Base-by-base conservation (phyloP, 2,329 filamentous ascomycete species). In the Fusarium brachygibbosum region DNA sequence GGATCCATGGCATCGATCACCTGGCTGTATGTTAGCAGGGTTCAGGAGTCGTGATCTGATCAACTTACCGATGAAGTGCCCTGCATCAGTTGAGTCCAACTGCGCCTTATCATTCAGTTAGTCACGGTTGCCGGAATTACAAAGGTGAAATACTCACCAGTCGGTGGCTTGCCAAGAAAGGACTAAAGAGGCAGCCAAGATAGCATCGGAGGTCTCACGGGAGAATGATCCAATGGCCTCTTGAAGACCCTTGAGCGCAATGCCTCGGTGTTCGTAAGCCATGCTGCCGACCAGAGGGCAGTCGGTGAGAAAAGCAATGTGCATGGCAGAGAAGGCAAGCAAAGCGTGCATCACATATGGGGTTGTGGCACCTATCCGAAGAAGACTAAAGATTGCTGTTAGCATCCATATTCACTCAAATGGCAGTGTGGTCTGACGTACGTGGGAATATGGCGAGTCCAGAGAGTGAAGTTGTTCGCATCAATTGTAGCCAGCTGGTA, bases 131-230 rank as follows among this genome's bases (percentile, higher is more conserved):
- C 35, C 38, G 45, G 13, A 29, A 42, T 40, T 35, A 17, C 34
- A 34, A 28, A 35, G 58, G 37, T n/a, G 23, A 35, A 49, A 23
- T 28, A 58, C 90, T 85, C 86, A 97, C 95, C 94, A 98, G 83
- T 98, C 95, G 63, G 91, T 96, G 58, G 93, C 93, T 82, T 98
- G 95, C 94, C 96, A 98, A 37, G 94, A 97, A 50, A 99, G 86
- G 48, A 98, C 87, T 44, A 98, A 89, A 28, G 95, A 98, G 32
- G 94, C 93, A 28, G 94, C 95, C 56, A 99, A 86, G 66, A 98
- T 91, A 42, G 94, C 94, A 80, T 99, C 95, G 3, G 93, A 95
- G 65, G 94, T 97, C 53, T 91, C 89, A 73, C 89, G 90, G 4
- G 92, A 97, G 80, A 98, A 98, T 21, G 87, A 86, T 44, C 90